phyloP scores from a whole-genome alignment of 2,329 filamentous ascomycete genomes.

The Cladosporium sphaerospermum region DNA sequence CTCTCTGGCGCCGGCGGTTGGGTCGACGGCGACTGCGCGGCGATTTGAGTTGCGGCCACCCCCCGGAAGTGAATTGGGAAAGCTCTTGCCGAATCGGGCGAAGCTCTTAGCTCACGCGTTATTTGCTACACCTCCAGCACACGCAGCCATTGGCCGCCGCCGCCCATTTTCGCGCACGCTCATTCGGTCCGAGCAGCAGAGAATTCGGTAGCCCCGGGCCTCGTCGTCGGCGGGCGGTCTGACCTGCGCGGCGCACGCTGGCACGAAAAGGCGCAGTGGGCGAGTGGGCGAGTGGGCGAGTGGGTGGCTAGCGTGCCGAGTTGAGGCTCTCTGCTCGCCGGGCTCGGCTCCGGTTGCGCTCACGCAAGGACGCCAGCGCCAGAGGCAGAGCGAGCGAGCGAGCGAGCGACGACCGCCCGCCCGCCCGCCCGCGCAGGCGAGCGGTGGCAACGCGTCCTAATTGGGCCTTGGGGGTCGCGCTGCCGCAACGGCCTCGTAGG shows the following conservation, averaged over 20 bases:
- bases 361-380: background rate
- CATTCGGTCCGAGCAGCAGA: conserved; percentile 10
- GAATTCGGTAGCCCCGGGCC: background rate
- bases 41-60: background rate
- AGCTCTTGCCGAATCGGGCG: conserved; percentile 3
- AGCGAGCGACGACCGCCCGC: too few relatives aligned
- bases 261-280: too few relatives aligned
- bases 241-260: background rate
- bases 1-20: background rate
- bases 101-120: background rate
- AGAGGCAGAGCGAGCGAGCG: background rate
- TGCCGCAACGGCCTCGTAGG: too few relatives aligned
- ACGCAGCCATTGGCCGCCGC: conserved; percentile 5
- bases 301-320: conserved; percentile 8
- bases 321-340: background rate
- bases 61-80: background rate
- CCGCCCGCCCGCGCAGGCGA: background rate
- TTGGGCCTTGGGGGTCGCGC: background rate
- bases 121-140: background rate
- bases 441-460: background rate
- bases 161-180: background rate
- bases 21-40: background rate
- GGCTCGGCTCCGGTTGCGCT: conserved; percentile 2
- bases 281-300: background rate
- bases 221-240: background rate